phyloP scores from a whole-genome alignment of 1,284 basidiomycete species.

The Fomitopsis betulina region DNA sequence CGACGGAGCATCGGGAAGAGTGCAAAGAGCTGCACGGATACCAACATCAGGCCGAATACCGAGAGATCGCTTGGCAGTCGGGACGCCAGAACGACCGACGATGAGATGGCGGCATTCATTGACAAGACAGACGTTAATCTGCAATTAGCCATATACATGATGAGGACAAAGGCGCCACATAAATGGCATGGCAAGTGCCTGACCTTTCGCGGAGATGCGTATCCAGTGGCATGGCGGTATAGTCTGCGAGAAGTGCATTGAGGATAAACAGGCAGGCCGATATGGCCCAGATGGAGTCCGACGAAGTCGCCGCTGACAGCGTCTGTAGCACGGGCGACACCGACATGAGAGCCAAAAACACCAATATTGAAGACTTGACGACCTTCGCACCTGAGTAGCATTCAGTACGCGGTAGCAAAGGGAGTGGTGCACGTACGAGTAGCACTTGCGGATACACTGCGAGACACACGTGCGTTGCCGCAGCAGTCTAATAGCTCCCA shows the following conservation, averaged over 20 bases:
- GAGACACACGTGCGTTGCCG: slow-evolving; percentile 8
- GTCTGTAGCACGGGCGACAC: slow-evolving; percentile 91
- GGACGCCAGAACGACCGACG: slow-evolving; percentile 92
- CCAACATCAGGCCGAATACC: slow-evolving; percentile 88
- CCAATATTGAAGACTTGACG: slow-evolving; percentile 74
- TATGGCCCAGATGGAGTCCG: slow-evolving; percentile 95
- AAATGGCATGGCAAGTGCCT: slow-evolving; percentile 3
- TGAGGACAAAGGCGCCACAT: slow-evolving; percentile 7
- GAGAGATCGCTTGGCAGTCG: slow-evolving; percentile 79
- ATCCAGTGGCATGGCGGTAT: slow-evolving; percentile 34
- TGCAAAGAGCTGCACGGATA: slow-evolving; percentile 83
- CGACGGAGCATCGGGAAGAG: slow-evolving; percentile 82
- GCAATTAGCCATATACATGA: slow-evolving; percentile 13
- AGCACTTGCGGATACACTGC: slow-evolving; percentile 8
- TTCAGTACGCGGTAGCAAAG: neutral
- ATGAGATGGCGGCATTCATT: slow-evolving; percentile 92
- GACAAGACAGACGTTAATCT: slow-evolving; percentile 89
- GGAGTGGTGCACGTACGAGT: slow-evolving; percentile 27
- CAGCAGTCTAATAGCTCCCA: slow-evolving; percentile 56
- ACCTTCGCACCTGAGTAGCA: slow-evolving; percentile 52
- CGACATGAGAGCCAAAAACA: slow-evolving; percentile 85
- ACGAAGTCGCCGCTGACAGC: slow-evolving; percentile 91
- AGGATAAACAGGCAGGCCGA: slow-evolving; percentile 62
- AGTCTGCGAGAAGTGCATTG: slow-evolving; percentile 67
- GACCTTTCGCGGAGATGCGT: slow-evolving; percentile 36